Percentiles rank a stretch among this genome's conserved stretches.
Evolutionary conservation across 192 early-diverging fungal species (phyloP).

Genomic region (Ramicandelaber brevisporus): DNA sequence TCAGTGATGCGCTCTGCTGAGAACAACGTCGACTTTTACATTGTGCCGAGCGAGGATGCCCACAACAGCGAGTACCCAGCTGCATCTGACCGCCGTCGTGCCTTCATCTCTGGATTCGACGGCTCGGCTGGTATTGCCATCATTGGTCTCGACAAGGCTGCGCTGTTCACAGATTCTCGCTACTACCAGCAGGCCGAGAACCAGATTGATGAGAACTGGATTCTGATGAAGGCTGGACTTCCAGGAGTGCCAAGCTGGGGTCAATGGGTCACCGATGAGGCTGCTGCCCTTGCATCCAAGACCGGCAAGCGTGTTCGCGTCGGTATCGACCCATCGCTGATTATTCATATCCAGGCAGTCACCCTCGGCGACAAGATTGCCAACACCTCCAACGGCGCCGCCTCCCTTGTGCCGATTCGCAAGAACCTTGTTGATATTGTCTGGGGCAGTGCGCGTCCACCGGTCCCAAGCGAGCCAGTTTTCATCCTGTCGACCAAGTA

Average conservation of each 20-base stretch:
- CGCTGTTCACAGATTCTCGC: slow-evolving; percentile 88
- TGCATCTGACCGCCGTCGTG: slow-evolving; percentile 68
- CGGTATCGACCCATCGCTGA: slow-evolving; percentile 74
- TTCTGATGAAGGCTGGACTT: slow-evolving; percentile 75
- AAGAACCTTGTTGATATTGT: slow-evolving; percentile 69
- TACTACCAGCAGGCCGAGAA: slow-evolving; percentile 89
- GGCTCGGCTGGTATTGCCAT: slow-evolving; percentile 95
- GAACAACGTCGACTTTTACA: slow-evolving; percentile 28
- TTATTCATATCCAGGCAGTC: slow-evolving; percentile 37
- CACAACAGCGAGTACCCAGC: slow-evolving; percentile 98
- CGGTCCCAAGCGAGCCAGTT: slow-evolving; percentile 34
- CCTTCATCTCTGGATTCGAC: slow-evolving; percentile 82
- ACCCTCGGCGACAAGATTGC: slow-evolving; percentile 20
- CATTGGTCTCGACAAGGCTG: slow-evolving; percentile 47
- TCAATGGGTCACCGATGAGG: slow-evolving; percentile 43
- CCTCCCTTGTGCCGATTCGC: slow-evolving; percentile 34
- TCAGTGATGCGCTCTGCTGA: slow-evolving; percentile 23
- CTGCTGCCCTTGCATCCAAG: slow-evolving; percentile 27
- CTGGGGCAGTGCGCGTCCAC: slow-evolving; percentile 51
- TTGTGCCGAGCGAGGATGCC: slow-evolving; percentile 88
- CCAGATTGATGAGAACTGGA: slow-evolving; percentile 85
- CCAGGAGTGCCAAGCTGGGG: slow-evolving; percentile 72
- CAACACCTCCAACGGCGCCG: slow-evolving; percentile 23
- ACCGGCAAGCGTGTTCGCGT: no score
- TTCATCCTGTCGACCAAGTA: slow-evolving; percentile 42